Evolutionary conservation across 441 rosid genomes (phyloP), one percentile per base, ranked within the genome.

Genomic region (Pelargonium citronellum): DNA sequence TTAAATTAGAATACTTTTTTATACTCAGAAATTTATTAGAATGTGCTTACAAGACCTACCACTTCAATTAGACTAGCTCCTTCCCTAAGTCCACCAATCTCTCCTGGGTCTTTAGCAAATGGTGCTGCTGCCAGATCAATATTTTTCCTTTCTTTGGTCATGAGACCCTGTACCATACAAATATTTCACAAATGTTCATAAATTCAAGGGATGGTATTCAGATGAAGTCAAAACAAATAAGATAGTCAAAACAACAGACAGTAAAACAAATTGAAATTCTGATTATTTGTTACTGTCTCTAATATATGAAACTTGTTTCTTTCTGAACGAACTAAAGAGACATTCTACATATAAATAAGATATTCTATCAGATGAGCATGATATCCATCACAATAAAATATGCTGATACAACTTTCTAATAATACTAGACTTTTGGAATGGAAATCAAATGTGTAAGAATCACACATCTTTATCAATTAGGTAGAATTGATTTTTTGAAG

Each of bases 391-490:
- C 13, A 58, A 19, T 9, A 58, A 10, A 58, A 69, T 39, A 27
- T 67, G 37, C 4, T 30, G 37, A 30, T 30, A 3, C 37, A 30
- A 3, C 37, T 30, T 30, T 30, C 27, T 3, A 30, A 30, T 30
- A 1, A 1, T 30, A 30, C 37, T 66, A 67, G 12, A 67, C 12
- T 47, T 11, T 7, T 13, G 10, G 34, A 58, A 49, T 41, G 17
- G 49, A 66, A 64, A 67, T 20, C 3, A 4, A 30, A 30, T 30
- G 37, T 30, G 37, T 34, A 30, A 81, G 73, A 78, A 68, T 44
- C 82, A 51, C 79, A 95, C 99, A 80, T 95, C 96, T 87, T 91
- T 95, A 79, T 95, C 99, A 27, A 95, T 81, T 39, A 91, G 79
- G 83, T 81, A 95, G 83, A 87, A 89, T 62, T 87, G 83, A 71